Base-by-base conservation (phyloP, 2,329 filamentous ascomycete species). In the Triangularia setosa region DNA sequence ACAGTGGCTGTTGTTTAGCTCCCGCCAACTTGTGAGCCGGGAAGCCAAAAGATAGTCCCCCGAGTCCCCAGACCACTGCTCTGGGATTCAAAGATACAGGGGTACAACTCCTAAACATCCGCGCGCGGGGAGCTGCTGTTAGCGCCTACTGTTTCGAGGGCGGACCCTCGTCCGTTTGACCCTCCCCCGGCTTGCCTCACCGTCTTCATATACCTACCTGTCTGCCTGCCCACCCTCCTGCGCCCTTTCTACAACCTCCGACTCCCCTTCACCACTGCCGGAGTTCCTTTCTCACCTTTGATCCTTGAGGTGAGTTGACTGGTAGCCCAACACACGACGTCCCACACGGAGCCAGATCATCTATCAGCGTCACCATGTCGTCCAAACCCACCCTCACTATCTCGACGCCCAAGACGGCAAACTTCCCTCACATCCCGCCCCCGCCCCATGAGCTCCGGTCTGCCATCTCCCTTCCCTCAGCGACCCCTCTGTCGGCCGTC, bases 401-500 rank as follows among this genome's bases (percentile, higher is more conserved):
- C 75, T 81, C 83, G 70, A 89, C 87, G 69, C 86, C 86, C 59
- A 78, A 86, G 76, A 85, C 85, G 67, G 83, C 84, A 68, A 86
- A 83, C 60, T 89, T 89, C 72, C 85, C 84, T 27, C 68, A 71
- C 16, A 74, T 76, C 8, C 71, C 75, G 24, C 70, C 69, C 58
- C 71, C 74, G 21, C 69, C 68, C 28, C 90, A 76, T 72, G 83
- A 82, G 75, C 82, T 83, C 69, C 82, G 83, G 65, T 88, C 87
- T 70, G 74, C 75, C 56, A 64, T 70, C 12, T 82, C 87, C 12
- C 64, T 72, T 5, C 68, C 83, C 65, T 88, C 87, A 70, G 74
- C 75, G 69, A 93, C 89, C 69, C 91, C 91, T 58, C 82, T 90
- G 73, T 87, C 87, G 21, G 79, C 79, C n/a, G 68, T 77, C n/a